A percentile compares a stretch with the other conserved stretches of the same genome.
Conservation (phyloP, 2,329 filamentous ascomycete species). For the Sporothrix mexicana region DNA sequence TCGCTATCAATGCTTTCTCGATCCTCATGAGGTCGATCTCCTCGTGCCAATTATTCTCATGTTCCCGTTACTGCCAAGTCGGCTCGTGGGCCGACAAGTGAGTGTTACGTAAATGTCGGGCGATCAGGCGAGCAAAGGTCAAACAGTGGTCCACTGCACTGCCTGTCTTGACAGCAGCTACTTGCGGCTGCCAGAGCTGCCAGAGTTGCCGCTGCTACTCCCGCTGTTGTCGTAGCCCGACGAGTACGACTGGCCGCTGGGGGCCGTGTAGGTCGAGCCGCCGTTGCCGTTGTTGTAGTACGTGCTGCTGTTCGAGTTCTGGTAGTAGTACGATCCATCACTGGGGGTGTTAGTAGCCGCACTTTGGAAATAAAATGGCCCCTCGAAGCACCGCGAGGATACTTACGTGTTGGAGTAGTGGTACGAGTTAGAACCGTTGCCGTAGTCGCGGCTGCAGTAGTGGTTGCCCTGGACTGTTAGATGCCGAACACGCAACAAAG, state of each 20-base stretch:
- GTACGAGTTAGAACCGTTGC: slow-evolving; percentile 66
- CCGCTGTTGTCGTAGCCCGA: slow-evolving; percentile 39
- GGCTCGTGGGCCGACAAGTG: neutral
- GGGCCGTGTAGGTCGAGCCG: slow-evolving; percentile 64
- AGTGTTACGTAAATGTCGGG: too few species aligned
- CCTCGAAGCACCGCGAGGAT: too few species aligned
- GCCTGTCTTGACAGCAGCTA: slow-evolving; percentile 8
- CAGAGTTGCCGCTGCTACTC: slow-evolving; percentile 20
- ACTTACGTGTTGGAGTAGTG: slow-evolving; percentile 70
- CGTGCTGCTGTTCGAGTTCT: slow-evolving; percentile 70
- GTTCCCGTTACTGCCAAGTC: neutral
- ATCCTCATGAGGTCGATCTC: too few species aligned
- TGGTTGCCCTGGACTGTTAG: slow-evolving; percentile 63
- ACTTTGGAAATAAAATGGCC: too few species aligned
- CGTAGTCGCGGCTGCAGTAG: slow-evolving; percentile 70
- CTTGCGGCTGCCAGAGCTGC: slow-evolving; percentile 15
- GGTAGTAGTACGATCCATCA: slow-evolving; percentile 75
- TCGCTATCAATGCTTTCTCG: neutral
- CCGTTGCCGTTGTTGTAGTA: slow-evolving; percentile 70
- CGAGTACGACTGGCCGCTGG: slow-evolving; percentile 50
- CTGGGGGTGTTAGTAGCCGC: neutral
- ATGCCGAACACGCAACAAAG: neutral
- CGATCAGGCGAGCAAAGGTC: too few species aligned
- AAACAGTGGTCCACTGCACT: too few species aligned
- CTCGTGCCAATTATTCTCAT: neutral